Evolutionary conservation across 1,284 basidiomycete genomes (phyloP), one percentile per base, ranked within the genome.

Genomic region (Apiotrichum domesticum): DNA sequence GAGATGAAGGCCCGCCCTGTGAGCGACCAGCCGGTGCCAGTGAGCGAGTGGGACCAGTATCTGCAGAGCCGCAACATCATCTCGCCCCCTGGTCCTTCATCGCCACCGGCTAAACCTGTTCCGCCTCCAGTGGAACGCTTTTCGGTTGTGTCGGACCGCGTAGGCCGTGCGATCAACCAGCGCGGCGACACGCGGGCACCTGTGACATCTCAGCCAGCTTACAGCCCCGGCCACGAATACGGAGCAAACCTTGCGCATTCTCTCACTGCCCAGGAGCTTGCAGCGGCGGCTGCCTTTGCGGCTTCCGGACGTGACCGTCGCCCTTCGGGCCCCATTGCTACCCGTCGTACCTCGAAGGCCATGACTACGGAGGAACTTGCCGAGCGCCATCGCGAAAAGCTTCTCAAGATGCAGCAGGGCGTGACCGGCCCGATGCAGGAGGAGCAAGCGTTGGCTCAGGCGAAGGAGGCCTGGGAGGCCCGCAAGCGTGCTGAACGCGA

Each of bases 281-380:
- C 63, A 33, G 43, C 15, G 10, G 53, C 41, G 41, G 43, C 49
- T 11, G 32, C 10, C 15, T 34, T 11, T n/a, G 39, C 46, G 37
- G 11, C 52, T 32, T 8, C 34, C 9, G 6, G 41, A 10, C 6
- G 37, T 40, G 6, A 37, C 29, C 32, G 40, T n/a, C n/a, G 21
- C 37, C 2, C 59, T 32, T n/a, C 8, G 11, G 11, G 32, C 35
- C 43, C 39, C 11, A 32, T 40, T 34, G 34, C 15, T 40, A 43
- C 15, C n/a, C 51, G 46, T 15, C 58, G 58, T 13, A 32, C 39
- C 1, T 45, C 53, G 48, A 59, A 61, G 9, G 64, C 69, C 3
- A 72, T 76, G 66, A 74, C 74, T 6, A 67, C 68, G 21, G 73
- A 76, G 34, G 73, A 78, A 52, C 66, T 78, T 5, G 64, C 48